phyloP scores from a whole-genome alignment of 73 alveolate genomes.

The Paraurostyla sp. region DNA sequence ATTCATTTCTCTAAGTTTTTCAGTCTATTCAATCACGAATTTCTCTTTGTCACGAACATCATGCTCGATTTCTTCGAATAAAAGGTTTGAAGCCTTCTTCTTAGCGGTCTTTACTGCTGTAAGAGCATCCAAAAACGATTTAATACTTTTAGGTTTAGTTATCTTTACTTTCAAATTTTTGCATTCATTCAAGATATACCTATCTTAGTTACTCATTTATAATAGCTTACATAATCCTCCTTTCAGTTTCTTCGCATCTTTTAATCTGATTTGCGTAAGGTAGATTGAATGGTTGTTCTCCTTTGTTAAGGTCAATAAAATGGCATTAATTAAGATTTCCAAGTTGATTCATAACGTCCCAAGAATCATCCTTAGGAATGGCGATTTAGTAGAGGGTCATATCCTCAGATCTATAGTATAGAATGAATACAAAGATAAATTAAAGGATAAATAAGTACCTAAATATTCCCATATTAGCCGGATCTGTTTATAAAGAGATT shows the following conservation, averaged over 20 bases:
- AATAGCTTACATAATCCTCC: slow-evolving; percentile 60
- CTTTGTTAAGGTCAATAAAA: slow-evolving; percentile 90
- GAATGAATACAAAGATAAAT: background rate
- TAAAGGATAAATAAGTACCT: background rate
- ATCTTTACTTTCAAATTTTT: slow-evolving; percentile 38
- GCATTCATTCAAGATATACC: slow-evolving; percentile 67
- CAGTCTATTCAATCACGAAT: slow-evolving; percentile 62
- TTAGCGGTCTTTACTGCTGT: slow-evolving; percentile 31
- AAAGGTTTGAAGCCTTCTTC: slow-evolving; percentile 58
- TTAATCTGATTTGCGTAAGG: slow-evolving; percentile 78
- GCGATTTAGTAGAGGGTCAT: slow-evolving; percentile 95
- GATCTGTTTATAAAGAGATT: background rate
- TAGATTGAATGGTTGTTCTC: slow-evolving; percentile 82
- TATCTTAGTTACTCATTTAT: background rate
- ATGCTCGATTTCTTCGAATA: slow-evolving; percentile 74
- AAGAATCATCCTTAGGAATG: slow-evolving; percentile 95
- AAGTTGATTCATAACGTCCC: slow-evolving; percentile 96
- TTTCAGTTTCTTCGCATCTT: slow-evolving; percentile 83
- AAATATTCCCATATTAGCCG: slow-evolving; percentile 44
- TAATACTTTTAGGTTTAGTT: slow-evolving; percentile 43
- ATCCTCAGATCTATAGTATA: slow-evolving; percentile 89
- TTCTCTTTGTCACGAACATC: slow-evolving; percentile 63
- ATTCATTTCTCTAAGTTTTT: slow-evolving; percentile 62
- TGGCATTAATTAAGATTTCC: slow-evolving; percentile 92
- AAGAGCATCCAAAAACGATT: slow-evolving; percentile 48